phyloP scores from a whole-genome alignment of 129 eudicot species.

The Cynara cardunculus region DNA sequence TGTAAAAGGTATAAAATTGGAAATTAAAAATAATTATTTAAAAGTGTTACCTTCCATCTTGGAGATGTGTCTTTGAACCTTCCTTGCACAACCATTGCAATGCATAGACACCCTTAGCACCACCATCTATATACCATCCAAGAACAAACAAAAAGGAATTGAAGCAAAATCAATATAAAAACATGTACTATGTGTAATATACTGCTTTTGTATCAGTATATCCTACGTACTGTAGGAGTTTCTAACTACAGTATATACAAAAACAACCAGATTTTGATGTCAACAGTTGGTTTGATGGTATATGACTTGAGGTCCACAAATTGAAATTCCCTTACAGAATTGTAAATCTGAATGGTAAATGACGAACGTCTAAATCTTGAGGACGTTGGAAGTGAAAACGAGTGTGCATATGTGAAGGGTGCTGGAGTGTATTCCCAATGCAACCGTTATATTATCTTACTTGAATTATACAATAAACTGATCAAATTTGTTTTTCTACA shows the following conservation, averaged over 20 bases:
- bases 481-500: not conserved
- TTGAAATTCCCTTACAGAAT: not conserved
- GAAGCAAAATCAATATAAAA: not conserved
- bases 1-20: not conserved
- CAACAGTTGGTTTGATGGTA: not conserved
- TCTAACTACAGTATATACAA: not conserved
- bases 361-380: not conserved
- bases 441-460: not conserved
- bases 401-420: not conserved
- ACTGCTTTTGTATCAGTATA: not conserved
- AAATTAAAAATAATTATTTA: not conserved
- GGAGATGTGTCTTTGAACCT: conserved; percentile 83
- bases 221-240: not conserved
- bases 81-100: conserved; percentile 97
- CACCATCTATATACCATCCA: conserved; percentile 58
- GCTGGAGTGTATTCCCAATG: not conserved
- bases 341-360: not conserved
- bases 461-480: not conserved
- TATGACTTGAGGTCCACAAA: not conserved
- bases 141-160: not conserved
- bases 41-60: conserved; percentile 78
- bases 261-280: not conserved
- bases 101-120: conserved; percentile 95
- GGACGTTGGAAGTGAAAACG: not conserved
- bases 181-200: not conserved